Base-by-base conservation (phyloP, 768 basidiomycete genomes). In the Porpolomopsis calyptriformis region DNA sequence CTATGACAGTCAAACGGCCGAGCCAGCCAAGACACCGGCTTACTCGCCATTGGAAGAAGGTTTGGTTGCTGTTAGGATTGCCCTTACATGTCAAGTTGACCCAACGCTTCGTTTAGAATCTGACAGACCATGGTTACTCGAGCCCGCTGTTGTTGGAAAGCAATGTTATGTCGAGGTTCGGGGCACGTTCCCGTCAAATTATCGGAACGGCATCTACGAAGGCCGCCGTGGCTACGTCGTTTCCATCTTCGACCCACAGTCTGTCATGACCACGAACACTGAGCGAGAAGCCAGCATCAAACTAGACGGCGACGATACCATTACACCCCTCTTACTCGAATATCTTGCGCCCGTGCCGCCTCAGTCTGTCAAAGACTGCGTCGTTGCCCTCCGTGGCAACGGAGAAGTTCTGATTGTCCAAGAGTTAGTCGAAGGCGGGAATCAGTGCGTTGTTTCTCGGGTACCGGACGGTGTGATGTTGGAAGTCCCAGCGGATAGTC, bases 381-480 rank as follows among this genome's bases (percentile, higher is more conserved):
- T 77, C 4, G 49, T 82, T 34, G 66, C 70, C 18, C 59, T 79
- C 43, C 64, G 66, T 4, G 78, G 60, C 29, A 71, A 63, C 51
- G 75, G 74, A 14, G 57, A 56, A 18, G 65, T 68, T 45, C 68
- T 78, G 48, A 64, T 72, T 33, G 59, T 79, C 26, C 26, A 46
- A 25, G 40, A 41, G 14, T 25, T 25, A 26, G n/a, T 27, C 16
- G 18, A n/a, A 11, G 45, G 26, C 12, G 25, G 36, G 8, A 9
- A n/a, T 23, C 34, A 35, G 25, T 46, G 45, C 31, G 45, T 38
- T 26, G 45, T 41, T 2, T 46, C 35, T 20, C 27, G 18, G 8
- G 23, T 36, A 14, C 36, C 35, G 12, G 19, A 19, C 9, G 33
- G 27, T 4, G 25, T 46, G 54, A 56, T 31, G 60, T 73, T 64